Evolutionary conservation across 345 rosid genomes (phyloP).

Genomic region (Pistacia integerrima): DNA sequence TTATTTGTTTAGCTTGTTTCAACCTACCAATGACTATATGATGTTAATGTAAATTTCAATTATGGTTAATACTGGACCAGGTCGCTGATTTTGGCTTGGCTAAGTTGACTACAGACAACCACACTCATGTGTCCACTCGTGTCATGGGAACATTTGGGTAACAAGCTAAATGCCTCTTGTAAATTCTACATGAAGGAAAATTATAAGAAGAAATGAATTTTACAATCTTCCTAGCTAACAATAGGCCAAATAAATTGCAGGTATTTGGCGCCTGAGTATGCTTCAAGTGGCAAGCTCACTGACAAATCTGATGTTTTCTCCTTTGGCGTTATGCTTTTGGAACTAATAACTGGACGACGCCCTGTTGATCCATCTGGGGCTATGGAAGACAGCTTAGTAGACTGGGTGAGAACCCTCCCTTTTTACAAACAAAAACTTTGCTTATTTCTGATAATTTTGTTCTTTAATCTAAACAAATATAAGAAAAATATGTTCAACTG

Average conservation of each 20-base stretch:
- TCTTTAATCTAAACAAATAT: not conserved
- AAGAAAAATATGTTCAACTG: not conserved
- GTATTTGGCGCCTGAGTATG: slow-evolving; percentile 95
- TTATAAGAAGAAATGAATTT: not conserved
- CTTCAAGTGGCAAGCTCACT: slow-evolving; percentile 83
- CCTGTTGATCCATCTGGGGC: slow-evolving; percentile 56
- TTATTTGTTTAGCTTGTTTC: not conserved
- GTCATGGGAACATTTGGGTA: slow-evolving; percentile 98
- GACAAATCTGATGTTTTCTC: slow-evolving; percentile 96
- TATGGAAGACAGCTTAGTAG: slow-evolving; percentile 88
- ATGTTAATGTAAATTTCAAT: not conserved
- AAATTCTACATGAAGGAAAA: not conserved
- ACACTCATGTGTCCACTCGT: slow-evolving; percentile 88
- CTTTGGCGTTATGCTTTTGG: slow-evolving; percentile 82
- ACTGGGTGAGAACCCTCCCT: slow-evolving; percentile 59
- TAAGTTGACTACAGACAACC: slow-evolving; percentile 64
- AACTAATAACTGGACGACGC: slow-evolving; percentile 74
- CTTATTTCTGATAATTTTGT: not conserved
- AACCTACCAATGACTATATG: not conserved
- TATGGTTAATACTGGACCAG: slow-evolving; percentile 30
- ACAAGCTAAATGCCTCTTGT: slow-evolving; percentile 11
- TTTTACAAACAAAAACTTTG: not conserved
- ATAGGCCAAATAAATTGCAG: slow-evolving; percentile 29
- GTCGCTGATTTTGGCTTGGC: slow-evolving; percentile 96
- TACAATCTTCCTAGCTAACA: not conserved